Evolutionary conservation across 306 rosid species (phyloP), one percentile per base, ranked within the genome.

Genomic region (Cicer yamashitae): DNA sequence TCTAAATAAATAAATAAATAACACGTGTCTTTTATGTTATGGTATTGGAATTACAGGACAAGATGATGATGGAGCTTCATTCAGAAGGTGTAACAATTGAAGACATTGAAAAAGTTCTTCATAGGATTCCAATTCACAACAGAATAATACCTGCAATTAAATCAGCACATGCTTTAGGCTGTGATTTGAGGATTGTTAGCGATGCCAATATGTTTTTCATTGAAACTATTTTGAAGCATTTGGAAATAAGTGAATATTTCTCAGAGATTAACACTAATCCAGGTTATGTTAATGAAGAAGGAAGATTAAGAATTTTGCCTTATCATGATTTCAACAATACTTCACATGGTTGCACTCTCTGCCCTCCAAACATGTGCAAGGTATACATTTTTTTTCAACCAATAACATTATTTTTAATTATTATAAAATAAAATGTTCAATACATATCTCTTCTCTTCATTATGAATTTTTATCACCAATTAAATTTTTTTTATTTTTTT

Each of bases 291-390:
- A 85, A 84, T 62, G 88, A 82, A 78, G 84, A 91, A 86, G 89
- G 94, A 74, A 87, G 82, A 60, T 56, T 89, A 2, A 86, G 83
- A 59, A 89, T 91, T 69, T 73, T 59, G 13, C 97, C 97, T 74
- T 73, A 41, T 66, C 89, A 82, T 69, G 89, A 89, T 44, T 91
- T 89, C 74, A 67, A 81, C 58, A 85, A 82, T 4, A 64, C 82
- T 17, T 15, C 93, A 0, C 97, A 89, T 80, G 87, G 88, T 25
- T 88, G 93, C 83, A 20, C 17, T 74, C 81, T 64, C 58, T 89
- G 97, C 80, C 97, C 96, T 73, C 94, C 91, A 60, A 91, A 91
- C 68, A 91, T 91, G 96, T 91, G 96, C 90, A 91, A 92, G 97
- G 96, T 89, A 77, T 37, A 61, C 13, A 45, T n/a, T 45, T 30